These are phyloP conservation scores for Irpex sp. DNA, from an alignment of 1,284 basidiomycete genomes.

Conservation along the genomic window DNA sequence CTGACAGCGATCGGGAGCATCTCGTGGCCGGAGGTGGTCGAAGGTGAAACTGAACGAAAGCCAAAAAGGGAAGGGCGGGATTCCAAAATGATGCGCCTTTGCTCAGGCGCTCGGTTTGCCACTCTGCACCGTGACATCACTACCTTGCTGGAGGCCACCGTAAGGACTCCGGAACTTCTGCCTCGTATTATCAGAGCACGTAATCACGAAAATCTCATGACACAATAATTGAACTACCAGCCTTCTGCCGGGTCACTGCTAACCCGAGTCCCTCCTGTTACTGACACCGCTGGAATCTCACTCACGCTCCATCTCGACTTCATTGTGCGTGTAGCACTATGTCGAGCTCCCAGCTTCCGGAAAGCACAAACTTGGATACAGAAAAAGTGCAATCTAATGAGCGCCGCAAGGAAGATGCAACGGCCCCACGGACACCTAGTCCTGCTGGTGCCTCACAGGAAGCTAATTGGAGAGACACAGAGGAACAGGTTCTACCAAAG, in stretches of 20 bases:
- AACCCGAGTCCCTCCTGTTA: no score
- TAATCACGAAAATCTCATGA: no score
- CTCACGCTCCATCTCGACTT: no score
- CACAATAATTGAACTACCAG: no score
- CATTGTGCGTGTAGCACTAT: no score
- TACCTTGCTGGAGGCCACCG: no score
- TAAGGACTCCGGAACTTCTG: no score
- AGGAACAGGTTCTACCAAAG: conserved; percentile 7
- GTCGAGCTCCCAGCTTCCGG: background rate
- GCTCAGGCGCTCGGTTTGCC: background rate
- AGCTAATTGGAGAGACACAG: background rate
- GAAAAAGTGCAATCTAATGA: background rate
- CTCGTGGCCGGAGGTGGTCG: no score
- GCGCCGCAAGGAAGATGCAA: background rate
- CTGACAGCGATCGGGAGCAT: background rate
- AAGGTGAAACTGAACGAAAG: background rate
- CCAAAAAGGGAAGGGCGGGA: background rate
- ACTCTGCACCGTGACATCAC: no score
- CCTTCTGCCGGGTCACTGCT: no score
- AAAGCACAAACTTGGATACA: background rate
- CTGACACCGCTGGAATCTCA: no score
- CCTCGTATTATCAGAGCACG: no score
- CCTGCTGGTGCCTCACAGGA: background rate
- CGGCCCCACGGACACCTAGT: background rate
- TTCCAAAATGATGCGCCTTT: background rate